Evolutionary conservation across 2,329 filamentous ascomycete species (phyloP).

Genomic region (Microdochium trichocladiopsis): DNA sequence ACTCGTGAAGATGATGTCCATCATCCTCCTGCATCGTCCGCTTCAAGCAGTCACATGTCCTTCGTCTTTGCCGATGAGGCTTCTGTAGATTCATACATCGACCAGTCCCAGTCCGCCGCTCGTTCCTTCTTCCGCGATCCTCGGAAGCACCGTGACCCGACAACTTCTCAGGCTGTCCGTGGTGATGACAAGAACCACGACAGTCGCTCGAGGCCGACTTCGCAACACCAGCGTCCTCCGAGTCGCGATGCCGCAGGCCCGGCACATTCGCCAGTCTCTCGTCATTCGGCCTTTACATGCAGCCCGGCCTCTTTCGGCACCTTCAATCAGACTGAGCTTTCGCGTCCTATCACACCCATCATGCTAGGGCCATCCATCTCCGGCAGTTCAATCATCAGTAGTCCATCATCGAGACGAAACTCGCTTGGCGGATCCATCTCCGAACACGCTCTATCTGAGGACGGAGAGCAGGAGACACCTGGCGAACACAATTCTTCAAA

Average conservation of each 20-base stretch:
- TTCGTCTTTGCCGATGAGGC: constrained; percentile 45
- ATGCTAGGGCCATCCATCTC: constrained; percentile 31
- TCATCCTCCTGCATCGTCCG: constrained; percentile 19
- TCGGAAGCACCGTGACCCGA: constrained; percentile 15
- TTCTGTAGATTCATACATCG: constrained; percentile 32
- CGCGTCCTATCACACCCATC: constrained; percentile 38
- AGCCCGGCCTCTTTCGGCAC: constrained; percentile 21
- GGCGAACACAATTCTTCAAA: constrained; percentile 26
- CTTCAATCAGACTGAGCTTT: constrained; percentile 22
- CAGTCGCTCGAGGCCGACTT: constrained; percentile 4
- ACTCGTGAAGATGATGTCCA: constrained; percentile 23
- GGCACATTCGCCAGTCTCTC: constrained; percentile 19
- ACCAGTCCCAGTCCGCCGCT: constrained; percentile 17
- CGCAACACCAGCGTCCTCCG: constrained; percentile 4
- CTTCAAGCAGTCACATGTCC: constrained; percentile 37
- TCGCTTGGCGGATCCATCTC: constrained; percentile 42
- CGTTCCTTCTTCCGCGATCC: constrained; percentile 19
- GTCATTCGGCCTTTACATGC: constrained; percentile 20
- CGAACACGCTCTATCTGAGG: constrained; percentile 34
- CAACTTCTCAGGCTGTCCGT: constrained; percentile 3
- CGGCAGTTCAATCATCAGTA: constrained; percentile 34
- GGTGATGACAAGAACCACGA: constrained; percentile 14
- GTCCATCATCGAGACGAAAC: constrained; percentile 42
- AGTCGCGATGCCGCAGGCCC: constrained; percentile 6
- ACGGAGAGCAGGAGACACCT: constrained; percentile 34